Base-by-base conservation (phyloP, 1,284 basidiomycete species). In the Cutaneotrichosporon mucoides region DNA sequence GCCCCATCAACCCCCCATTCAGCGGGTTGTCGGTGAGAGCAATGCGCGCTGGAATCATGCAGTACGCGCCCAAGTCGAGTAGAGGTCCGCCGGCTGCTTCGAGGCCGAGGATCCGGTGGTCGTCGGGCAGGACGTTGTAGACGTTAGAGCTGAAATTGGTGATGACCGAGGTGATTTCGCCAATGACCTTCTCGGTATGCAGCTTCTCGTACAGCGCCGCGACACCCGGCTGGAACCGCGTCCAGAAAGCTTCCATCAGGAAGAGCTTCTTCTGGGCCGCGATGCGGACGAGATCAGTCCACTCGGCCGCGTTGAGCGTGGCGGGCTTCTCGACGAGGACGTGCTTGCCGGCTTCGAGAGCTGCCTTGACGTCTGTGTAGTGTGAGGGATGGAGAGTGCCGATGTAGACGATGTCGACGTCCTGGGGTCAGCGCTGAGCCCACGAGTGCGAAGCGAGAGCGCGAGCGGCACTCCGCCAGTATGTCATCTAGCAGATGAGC, bases 361-460 rank as follows among this genome's bases (percentile, higher is more conserved):
- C 78, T 6, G 74, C 68, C 48, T 77, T 72, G 1, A 69, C 70
- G 55, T 80, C 76, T 12, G 73, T 71, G 58, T 79, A 81, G 66
- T 82, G 81, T 41, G 70, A 70, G 2, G 75, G 71, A 55, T 82
- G 79, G 24, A 80, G 79, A 1, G 81, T 80, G 15, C 80, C 81
- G 46, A 82, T 68, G 70, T 82, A 82, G 43, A 82, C 70, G 42
- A 79, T 77, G 49, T 80, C 66, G 24, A 82, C 76, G 42, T 81
- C 68, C 66, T 75, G 52, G 15, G 13, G 35, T 59, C 12, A 24
- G 38, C 38, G 38, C 24, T 24, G 24, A 24, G 24, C 24, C 24
- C 24, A 24, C 24, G 24, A 24, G 24, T 24, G 24, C 24, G 24
- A 24, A 24, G 24, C 24, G 24, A 24, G 24, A 24, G 24, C 24